Conservation (phyloP, 345 rosid species). For the Eucalyptus lansdowneana region DNA sequence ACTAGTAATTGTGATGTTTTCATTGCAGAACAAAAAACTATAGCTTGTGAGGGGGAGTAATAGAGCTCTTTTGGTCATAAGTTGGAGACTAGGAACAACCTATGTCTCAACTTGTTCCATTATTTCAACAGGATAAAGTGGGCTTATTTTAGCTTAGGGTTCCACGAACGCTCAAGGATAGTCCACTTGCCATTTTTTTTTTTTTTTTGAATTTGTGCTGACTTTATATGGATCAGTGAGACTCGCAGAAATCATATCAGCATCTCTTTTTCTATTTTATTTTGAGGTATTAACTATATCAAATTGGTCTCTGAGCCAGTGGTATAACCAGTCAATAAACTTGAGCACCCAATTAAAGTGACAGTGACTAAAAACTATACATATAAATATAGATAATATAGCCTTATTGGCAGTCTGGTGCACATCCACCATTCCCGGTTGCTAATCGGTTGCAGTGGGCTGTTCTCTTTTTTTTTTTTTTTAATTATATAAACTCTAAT, state of each 20-base stretch:
- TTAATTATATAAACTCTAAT: background rate
- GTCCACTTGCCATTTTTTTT: background rate
- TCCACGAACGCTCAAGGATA: background rate
- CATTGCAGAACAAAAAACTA: background rate
- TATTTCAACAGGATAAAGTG: background rate
- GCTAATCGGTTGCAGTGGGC: background rate
- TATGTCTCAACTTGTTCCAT: background rate
- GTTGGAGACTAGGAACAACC: background rate
- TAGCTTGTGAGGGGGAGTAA: background rate
- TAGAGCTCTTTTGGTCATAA: background rate
- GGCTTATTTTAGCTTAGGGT: background rate
- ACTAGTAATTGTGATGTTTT: background rate
- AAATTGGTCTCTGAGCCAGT: background rate
- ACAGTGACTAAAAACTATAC: background rate
- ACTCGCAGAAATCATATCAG: background rate
- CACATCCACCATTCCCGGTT: background rate
- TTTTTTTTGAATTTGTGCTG: background rate
- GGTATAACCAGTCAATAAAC: background rate
- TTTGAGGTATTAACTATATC: background rate
- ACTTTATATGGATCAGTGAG: background rate
- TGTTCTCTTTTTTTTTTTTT: background rate
- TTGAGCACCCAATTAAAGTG: background rate
- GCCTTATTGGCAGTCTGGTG: background rate
- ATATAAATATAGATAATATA: background rate
- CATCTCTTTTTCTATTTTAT: background rate